A percentile compares a stretch with the other conserved stretches of the same genome.
phyloP scores from a whole-genome alignment of 108 stramenopile species.

The Cyclotella distinguenda region DNA sequence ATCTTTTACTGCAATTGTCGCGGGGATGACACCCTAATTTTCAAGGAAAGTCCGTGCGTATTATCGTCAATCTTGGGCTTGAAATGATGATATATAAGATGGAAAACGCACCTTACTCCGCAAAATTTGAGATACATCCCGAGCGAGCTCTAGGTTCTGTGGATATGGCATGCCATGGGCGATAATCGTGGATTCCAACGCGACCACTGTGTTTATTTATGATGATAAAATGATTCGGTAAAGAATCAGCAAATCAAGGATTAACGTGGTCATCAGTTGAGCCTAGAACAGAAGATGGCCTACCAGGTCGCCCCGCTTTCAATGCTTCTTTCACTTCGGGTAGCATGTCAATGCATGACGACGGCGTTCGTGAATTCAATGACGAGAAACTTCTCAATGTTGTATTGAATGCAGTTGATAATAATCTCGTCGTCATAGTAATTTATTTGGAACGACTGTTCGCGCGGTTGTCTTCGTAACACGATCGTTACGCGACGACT shows the following conservation, averaged over 20 bases:
- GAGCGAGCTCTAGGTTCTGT: constrained; percentile 87
- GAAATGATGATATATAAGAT: neutral
- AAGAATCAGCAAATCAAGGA: neutral
- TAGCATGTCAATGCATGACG: constrained; percentile 21
- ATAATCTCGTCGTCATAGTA: too few relatives aligned
- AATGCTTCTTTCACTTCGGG: constrained; percentile 40
- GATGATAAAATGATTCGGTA: neutral
- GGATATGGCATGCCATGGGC: constrained; percentile 99
- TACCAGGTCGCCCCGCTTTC: constrained; percentile 29
- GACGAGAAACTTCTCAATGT: too few relatives aligned
- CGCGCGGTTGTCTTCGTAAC: too few relatives aligned
- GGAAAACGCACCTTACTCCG: constrained; percentile 26
- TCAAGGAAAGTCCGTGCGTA: neutral
- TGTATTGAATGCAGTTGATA: too few relatives aligned
- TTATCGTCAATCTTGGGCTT: too few relatives aligned
- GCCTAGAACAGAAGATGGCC: neutral
- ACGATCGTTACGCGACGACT: too few relatives aligned
- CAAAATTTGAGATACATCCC: constrained; percentile 63
- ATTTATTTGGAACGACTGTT: too few relatives aligned
- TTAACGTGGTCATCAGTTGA: neutral
- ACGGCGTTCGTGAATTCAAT: neutral
- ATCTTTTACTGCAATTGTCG: constrained; percentile 89
- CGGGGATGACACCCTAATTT: constrained; percentile 82
- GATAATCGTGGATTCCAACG: constrained; percentile 97
- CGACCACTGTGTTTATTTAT: constrained; percentile 59